Evolutionary conservation across 148 eudicot species (phyloP), one percentile per base, ranked within the genome.

Genomic region (Dianthus caryophyllus): DNA sequence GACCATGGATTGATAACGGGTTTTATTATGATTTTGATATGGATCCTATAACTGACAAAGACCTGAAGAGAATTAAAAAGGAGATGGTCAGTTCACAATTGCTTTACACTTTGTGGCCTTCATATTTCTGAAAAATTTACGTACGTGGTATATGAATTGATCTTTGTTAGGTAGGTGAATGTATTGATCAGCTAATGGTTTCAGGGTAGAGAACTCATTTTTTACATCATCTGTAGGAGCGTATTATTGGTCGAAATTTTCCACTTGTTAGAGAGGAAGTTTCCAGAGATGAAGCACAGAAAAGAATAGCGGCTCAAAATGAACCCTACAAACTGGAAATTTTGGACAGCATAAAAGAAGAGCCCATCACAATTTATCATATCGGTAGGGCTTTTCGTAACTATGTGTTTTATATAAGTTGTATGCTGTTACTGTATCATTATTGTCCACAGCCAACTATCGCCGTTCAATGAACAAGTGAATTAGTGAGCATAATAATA

Each of bases 1-100:
- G 99, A 41, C 97, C 99, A 10, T 94, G 99, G 99, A 94, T 94
- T 65, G 99, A 94, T n/a, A 85, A 82, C 75, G 99, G 99, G 9
- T 94, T 94, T 75, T 94, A 90, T 69, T 94, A 94, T 25, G 99
- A 94, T 75, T 94, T 94, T 70, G 99, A 94, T 78, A 87, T 90
- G 90, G 96, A 94, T 73, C 96, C 99, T 67, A 67, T 94, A 73
- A 90, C 99, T 4, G 99, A 94, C 81, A 84, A 77, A 70, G 99
- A 90, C 73, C 86, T 94, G 70, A 90, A 86, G 85, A 90, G 72
- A 77, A 90, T 94, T 39, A 94, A 94, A 81, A 94, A 94, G 78
- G 99, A 94, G 82, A 94, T 94, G 99, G 99, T 94, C 73, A 86
- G 99, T 75, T 49, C 29, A 33, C 50, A 72, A 69, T 72, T 59